Conservation (phyloP, 1,284 basidiomycete genomes). For the Coniferiporia weirii region DNA sequence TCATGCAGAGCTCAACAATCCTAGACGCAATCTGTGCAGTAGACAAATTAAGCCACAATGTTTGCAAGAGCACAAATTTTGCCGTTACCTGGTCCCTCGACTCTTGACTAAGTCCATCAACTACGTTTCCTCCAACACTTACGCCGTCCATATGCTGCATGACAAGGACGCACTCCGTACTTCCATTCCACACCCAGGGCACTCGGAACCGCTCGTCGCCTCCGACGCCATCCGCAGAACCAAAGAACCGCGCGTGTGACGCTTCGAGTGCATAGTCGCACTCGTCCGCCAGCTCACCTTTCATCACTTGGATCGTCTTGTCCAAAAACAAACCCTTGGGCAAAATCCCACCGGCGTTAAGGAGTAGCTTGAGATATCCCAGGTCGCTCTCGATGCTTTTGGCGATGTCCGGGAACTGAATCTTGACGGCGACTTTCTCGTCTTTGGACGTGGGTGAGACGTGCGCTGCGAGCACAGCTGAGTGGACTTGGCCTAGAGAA, state of each 20-base stretch:
- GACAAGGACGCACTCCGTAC: slow-evolving; percentile 79
- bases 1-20: slow-evolving; percentile 83
- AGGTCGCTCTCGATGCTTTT: slow-evolving; percentile 87
- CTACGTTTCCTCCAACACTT: slow-evolving; percentile 68
- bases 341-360: slow-evolving; percentile 75
- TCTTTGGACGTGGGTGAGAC: slow-evolving; percentile 47
- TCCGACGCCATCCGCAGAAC: slow-evolving; percentile 45
- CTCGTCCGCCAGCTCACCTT: slow-evolving; percentile 89
- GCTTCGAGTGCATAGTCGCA: slow-evolving; percentile 94
- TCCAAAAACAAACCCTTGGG: slow-evolving; percentile 90
- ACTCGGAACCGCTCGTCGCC: slow-evolving; percentile 70
- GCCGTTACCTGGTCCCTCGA: slow-evolving; percentile 66
- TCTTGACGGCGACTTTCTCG: slow-evolving; percentile 82
- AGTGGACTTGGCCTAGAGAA: slow-evolving; percentile 96
- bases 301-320: slow-evolving; percentile 85
- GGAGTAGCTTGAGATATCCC: slow-evolving; percentile 78
- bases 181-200: slow-evolving; percentile 82
- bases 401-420: slow-evolving; percentile 93
- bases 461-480: slow-evolving; percentile 54
- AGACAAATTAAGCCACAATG: not conserved
- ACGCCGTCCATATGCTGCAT: slow-evolving; percentile 85
- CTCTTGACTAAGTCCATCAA: slow-evolving; percentile 49
- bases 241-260: slow-evolving; percentile 63
- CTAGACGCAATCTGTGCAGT: slow-evolving; percentile 69
- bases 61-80: not conserved